Evolutionary conservation across 2,329 filamentous ascomycete species (phyloP), one percentile per base, ranked within the genome.

Genomic region (Thermoascus crustaceus): DNA sequence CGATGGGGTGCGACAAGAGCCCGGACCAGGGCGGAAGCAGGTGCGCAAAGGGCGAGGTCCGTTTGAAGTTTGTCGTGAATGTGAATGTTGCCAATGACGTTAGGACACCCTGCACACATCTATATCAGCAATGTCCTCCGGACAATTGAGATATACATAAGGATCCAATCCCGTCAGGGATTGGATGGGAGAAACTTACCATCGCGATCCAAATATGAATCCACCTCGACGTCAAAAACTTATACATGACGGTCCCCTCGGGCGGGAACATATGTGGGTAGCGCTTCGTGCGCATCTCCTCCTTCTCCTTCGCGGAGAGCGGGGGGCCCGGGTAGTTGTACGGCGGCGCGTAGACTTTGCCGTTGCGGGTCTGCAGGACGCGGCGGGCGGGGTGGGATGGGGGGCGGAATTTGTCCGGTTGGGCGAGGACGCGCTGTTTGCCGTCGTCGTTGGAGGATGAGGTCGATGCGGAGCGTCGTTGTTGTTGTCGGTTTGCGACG

Each of bases 191-290:
- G 52, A 10, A 7, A 57, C 74, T 40, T 70, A 94, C 86, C 69
- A 95, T 71, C 2, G 85, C 84, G 57, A 98, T 88, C 59, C 75
- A 82, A 18, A 85, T 61, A 61, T 98, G 89, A 38, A 96, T 75
- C 37, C 67, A 66, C 40, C 75, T 74, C 57, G 77, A 89, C 47
- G 85, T 79, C 57, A 94, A 70, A 60, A 96, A 88, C 76, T 82
- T 88, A 60, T 89, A 75, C 64, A 84, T 73, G 61, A 85, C 86
- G 0, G 82, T 85, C 4, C 86, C 85, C 54, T 82, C 71, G 0
- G 87, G 80, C 30, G 89, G 83, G 72, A 94, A 87, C 73, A 93
- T 80, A 49, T 88, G 81, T 1, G 91, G 91, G 58, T 96, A 96
- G 45, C 82, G 69, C 59, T 76, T 82, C 45, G 64, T 74, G 46